These are phyloP conservation scores for Fusarium subglutinans DNA, from an alignment of 2,329 filamentous ascomycete species.

Conservation along the genomic window DNA sequence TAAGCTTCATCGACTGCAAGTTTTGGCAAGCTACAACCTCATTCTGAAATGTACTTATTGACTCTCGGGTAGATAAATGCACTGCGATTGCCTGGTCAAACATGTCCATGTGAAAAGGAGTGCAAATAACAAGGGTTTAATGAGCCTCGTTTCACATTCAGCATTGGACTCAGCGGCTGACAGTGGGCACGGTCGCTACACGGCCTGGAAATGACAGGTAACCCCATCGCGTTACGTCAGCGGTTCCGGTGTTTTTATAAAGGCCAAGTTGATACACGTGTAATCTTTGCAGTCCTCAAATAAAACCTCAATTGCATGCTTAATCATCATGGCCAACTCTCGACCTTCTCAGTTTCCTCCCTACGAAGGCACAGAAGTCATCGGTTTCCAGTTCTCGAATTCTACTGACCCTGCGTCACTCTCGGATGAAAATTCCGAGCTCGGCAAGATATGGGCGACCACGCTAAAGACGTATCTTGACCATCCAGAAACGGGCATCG, in stretches of 20 bases:
- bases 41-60: too few species aligned
- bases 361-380: background rate
- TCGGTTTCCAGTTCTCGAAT: background rate
- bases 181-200: background rate
- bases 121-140: background rate
- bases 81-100: background rate
- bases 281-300: background rate
- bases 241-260: background rate
- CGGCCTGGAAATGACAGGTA: background rate
- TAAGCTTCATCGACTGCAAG: too few species aligned
- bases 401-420: background rate
- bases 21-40: too few species aligned
- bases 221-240: background rate
- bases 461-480: constrained; percentile 13
- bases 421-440: background rate
- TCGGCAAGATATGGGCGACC: constrained; percentile 12
- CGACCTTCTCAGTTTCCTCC: background rate
- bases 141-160: background rate
- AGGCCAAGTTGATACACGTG: background rate
- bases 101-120: background rate
- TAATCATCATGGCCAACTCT: background rate
- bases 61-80: too few species aligned
- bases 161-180: background rate
- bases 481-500: constrained; percentile 6
- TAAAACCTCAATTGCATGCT: background rate